Base-by-base conservation (phyloP, 2,329 filamentous ascomycete species). In the Colletotrichum lini region DNA sequence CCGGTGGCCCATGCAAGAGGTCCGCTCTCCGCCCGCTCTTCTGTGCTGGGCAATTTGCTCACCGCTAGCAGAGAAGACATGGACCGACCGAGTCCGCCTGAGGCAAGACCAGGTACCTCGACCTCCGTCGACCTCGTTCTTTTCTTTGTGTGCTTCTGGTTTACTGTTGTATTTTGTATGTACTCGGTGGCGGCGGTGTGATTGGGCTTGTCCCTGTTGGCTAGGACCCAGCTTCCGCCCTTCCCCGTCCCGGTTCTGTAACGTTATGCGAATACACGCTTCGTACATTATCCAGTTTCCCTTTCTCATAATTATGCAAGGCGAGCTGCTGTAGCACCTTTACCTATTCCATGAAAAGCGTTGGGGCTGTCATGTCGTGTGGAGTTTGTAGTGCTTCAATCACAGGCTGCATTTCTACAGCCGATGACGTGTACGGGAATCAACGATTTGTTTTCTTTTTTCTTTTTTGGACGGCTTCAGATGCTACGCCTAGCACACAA, bases 161-260 rank as follows among this genome's bases (percentile, higher is more conserved):
- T 49, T 7, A 10, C 58, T 30, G 52, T 42, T 26, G 30, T 54
- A 42, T 35, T 69, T 10, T 38, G 35, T 10, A 38, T 38, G 35
- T 38, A 38, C 35, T 38, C 35, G 9, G 35, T 38, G 35, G 35
- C 65, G 69, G 69, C 69, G 69, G 69, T 72, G 69, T 69, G 59
- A 63, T 62, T 72, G 69, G 65, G 42, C 47, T 58, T 62, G 58
- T 47, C 40, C 56, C 42, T 45, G 52, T 42, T 69, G 44, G 65
- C 44, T n/a, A 64, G 52, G 69, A 53, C 69, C 69, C 65, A 69
- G 69, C 52, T 64, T 53, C 69, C 69, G 69, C 53, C 53, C 65
- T 69, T 68, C 69, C 69, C 59, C 65, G 53, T 72, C 52, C 65
- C 47, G 47, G 45, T 69, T 63, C 69, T 72, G 65, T 69, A 69